Base-by-base conservation (phyloP, 768 basidiomycete genomes). In the Boletus sp. region DNA sequence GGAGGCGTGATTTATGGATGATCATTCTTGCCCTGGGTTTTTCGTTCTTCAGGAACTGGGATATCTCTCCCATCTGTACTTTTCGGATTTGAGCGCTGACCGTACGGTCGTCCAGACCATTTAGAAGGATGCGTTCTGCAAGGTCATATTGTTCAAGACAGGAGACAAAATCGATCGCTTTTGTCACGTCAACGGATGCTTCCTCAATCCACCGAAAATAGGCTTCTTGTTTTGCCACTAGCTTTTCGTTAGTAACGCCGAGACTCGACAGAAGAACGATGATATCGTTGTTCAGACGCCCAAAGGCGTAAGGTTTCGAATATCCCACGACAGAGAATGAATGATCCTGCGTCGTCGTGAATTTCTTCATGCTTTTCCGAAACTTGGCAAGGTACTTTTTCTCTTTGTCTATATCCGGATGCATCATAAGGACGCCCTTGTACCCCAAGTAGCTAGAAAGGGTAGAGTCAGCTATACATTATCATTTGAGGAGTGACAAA, bases 351-450 rank as follows among this genome's bases (percentile, higher is more conserved):
- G 77, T 82, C 0, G 84, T 79, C 9, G 71, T 76, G 70, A 89
- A 87, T 62, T 89, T 89, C 65, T 83, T 86, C 83, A 86, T 86
- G 67, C 86, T 87, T 56, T 81, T 78, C 18, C 86, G 78, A 60
- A 89, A 87, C 57, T 85, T 76, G 12, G 79, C 81, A 1, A 81
- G 71, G 48, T 78, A 75, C 47, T 73, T 65, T 52, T 76, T 77
- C 46, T 79, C 72, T 28, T 62, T 67, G 59, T 84, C 82, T 28
- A 89, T 72, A n/a, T 78, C 71, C 0, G 84, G 84, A 62, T 87
- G 83, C 3, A 86, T 71, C 83, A 85, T 85, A 20, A 87, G 67
- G 7, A 88, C 86, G 6, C 86, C 86, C 71, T 88, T 88, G 64
- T 89, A 87, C 9, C 86, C 86, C n/a, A 78, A 69, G 64, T 87